phyloP scores from a whole-genome alignment of 371 early-diverging fungal species.

The Mycotypha africana region DNA sequence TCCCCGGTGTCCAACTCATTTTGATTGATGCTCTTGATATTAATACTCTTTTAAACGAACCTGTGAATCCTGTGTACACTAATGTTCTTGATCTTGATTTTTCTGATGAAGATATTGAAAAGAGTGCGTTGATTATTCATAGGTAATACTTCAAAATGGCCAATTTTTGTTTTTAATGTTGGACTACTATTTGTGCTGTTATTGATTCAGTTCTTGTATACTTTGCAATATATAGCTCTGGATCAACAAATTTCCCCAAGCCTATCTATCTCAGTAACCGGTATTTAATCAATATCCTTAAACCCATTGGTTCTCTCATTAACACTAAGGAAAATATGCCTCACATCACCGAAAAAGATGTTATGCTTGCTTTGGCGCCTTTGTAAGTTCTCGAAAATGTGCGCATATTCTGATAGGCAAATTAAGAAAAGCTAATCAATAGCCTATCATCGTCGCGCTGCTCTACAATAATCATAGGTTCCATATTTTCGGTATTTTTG shows the following conservation, averaged over 20 bases:
- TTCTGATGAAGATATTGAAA: slow-evolving; percentile 6
- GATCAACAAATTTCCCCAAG: slow-evolving; percentile 19
- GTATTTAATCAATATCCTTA: slow-evolving; percentile 5
- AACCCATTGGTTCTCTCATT: neutral
- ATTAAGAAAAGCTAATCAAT: neutral
- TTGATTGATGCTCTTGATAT: slow-evolving; percentile 8
- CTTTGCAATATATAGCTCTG: too few relatives aligned
- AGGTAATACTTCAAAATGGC: too few relatives aligned
- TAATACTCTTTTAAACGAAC: slow-evolving; percentile 5
- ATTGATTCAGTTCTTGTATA: too few relatives aligned
- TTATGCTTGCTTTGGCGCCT: slow-evolving; percentile 2
- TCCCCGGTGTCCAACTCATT: neutral
- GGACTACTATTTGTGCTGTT: too few relatives aligned
- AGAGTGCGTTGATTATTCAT: slow-evolving; percentile 15
- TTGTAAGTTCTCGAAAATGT: slow-evolving; percentile 8
- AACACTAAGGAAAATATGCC: neutral
- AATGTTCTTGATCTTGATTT: slow-evolving; percentile 1
- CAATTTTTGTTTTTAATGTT: too few relatives aligned
- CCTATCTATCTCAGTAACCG: slow-evolving; percentile 17
- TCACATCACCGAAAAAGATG: neutral
- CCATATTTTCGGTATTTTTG: slow-evolving; percentile 12
- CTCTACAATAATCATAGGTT: slow-evolving; percentile 5
- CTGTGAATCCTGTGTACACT: slow-evolving; percentile 3
- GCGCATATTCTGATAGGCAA: neutral
- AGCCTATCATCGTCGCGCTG: neutral